Evolutionary conservation across 177 flowering plant genomes (phyloP).

Genomic region (Telopea speciosissima): DNA sequence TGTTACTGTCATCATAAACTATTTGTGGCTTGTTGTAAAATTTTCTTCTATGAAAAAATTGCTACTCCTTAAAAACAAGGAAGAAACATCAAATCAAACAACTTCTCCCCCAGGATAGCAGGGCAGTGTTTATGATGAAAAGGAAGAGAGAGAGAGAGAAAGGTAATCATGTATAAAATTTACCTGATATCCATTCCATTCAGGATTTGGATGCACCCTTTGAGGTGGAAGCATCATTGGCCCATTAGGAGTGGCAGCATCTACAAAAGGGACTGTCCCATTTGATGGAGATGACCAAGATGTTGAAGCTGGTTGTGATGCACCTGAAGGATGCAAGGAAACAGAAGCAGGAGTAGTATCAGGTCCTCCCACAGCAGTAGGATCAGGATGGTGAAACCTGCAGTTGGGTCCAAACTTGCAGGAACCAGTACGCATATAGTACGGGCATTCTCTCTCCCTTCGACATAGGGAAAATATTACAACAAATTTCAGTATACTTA

Average conservation of each 20-base stretch:
- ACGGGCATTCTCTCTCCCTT: constrained; percentile 94
- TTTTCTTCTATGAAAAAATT: no score
- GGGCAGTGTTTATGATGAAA: no score
- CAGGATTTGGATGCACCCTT: constrained; percentile 35
- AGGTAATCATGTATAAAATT: background rate
- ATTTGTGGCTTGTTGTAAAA: no score
- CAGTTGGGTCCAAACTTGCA: constrained; percentile 83
- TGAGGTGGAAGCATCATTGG: constrained; percentile 52
- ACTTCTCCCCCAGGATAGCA: no score
- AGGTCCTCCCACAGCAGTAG: constrained; percentile 41
- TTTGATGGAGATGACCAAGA: constrained; percentile 54
- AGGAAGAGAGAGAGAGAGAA: no score
- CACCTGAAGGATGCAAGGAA: constrained; percentile 29
- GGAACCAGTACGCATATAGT: constrained; percentile 88
- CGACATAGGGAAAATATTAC: background rate
- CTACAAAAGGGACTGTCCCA: constrained; percentile 31
- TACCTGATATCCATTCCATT: constrained; percentile 89
- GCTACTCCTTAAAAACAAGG: no score
- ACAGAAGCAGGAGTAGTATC: constrained; percentile 41
- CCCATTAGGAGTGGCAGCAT: constrained; percentile 28
- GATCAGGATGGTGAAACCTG: constrained; percentile 95
- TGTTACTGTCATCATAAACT: no score
- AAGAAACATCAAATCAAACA: no score
- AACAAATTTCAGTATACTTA: background rate
- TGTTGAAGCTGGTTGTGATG: constrained; percentile 32